Evolutionary conservation across 2,329 filamentous ascomycete genomes (phyloP).

Genomic region (Penicillium hordei): DNA sequence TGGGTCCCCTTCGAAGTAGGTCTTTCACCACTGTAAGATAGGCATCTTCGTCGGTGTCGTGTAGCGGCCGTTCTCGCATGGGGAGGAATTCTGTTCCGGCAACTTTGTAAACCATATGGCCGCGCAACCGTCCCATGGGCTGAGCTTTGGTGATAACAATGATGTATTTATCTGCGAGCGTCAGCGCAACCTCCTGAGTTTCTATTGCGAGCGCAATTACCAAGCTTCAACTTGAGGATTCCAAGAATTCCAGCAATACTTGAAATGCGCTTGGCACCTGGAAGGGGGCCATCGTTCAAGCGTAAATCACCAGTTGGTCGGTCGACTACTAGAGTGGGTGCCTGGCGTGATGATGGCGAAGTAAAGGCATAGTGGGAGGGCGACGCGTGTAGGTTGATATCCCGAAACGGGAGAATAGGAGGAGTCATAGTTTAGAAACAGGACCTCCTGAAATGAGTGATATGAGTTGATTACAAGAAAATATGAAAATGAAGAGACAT

Average conservation of each 20-base stretch:
- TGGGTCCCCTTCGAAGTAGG: constrained; percentile 77
- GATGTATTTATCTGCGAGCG: constrained; percentile 77
- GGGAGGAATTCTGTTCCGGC: constrained; percentile 88
- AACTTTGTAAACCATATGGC: constrained; percentile 95
- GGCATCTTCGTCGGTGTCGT: constrained; percentile 90
- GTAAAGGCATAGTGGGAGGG: constrained; percentile 93
- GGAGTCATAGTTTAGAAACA: constrained; percentile 42
- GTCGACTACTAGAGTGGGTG: constrained; percentile 84
- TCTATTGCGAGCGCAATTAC: constrained; percentile 51
- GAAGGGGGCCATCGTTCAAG: constrained; percentile 74
- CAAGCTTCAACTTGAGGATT: constrained; percentile 87
- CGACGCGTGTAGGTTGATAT: constrained; percentile 95
- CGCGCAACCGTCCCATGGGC: constrained; percentile 85
- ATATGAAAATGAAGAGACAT: constrained; percentile 6
- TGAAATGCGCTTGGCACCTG: constrained; percentile 78
- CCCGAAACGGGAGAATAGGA: constrained; percentile 71
- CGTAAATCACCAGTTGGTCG: constrained; percentile 88
- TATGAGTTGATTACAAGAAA: neutral
- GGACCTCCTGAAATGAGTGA: constrained; percentile 1
- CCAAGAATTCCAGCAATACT: constrained; percentile 95
- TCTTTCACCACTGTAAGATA: constrained; percentile 80
- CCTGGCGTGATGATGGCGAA: constrained; percentile 87
- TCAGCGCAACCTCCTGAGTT: constrained; percentile 15
- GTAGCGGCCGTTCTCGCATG: constrained; percentile 85
- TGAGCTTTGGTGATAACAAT: constrained; percentile 94